These are phyloP conservation scores for Alternaria viburni DNA, from an alignment of 2,329 filamentous ascomycete species.

Conservation along the genomic window DNA sequence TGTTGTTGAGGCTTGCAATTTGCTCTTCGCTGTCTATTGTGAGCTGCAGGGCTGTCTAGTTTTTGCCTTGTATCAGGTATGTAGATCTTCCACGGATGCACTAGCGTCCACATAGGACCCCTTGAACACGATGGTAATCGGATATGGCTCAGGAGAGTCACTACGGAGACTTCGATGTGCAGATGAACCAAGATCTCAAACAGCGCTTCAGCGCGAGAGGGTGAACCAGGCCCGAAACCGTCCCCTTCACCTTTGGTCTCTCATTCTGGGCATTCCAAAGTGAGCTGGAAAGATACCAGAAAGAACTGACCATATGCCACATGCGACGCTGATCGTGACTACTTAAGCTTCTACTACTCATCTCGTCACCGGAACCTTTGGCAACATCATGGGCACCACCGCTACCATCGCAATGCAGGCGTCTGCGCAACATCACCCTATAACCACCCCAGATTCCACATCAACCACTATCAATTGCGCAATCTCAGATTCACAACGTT, in stretches of 20 bases:
- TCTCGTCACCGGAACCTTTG: not conserved
- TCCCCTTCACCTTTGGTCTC: not conserved
- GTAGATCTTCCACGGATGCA: not conserved
- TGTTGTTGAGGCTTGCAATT: not conserved
- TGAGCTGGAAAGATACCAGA: not conserved
- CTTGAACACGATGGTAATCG: not conserved
- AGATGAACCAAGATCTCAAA: not conserved
- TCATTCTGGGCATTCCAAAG: not conserved
- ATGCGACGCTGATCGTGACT: not conserved
- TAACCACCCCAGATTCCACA: not conserved
- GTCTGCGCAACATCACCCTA: not conserved
- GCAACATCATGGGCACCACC: not conserved
- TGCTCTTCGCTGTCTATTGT: not conserved
- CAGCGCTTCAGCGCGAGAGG: not conserved
- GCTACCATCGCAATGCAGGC: not conserved
- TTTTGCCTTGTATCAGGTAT: not conserved
- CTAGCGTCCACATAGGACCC: not conserved
- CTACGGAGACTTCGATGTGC: not conserved
- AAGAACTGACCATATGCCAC: not conserved
- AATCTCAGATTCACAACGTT: not conserved
- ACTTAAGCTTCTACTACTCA: not conserved
- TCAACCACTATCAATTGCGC: not conserved
- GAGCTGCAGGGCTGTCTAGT: not conserved
- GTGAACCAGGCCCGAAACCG: not conserved
- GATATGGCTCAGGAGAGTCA: not conserved